phyloP scores from a whole-genome alignment of 2,329 filamentous ascomycete genomes.

The Salinomyces thailandicus region DNA sequence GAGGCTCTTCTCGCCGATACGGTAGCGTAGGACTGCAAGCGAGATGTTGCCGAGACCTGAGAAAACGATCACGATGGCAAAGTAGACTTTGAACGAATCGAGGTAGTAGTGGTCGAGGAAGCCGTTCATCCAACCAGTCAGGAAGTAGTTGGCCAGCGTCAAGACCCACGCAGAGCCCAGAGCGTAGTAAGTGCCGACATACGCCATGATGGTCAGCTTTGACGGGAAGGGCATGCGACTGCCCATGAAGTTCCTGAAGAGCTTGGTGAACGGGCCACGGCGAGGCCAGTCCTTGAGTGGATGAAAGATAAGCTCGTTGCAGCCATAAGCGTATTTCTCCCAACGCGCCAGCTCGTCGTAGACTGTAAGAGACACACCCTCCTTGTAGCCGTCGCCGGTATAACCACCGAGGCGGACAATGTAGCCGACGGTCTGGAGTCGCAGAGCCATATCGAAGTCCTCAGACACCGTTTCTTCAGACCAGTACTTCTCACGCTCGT shows the following conservation, averaged over 20 bases:
- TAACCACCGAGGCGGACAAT: conserved; percentile 63
- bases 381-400: conserved; percentile 67
- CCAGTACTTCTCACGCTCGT: conserved; percentile 66
- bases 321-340: conserved; percentile 82
- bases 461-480: conserved; percentile 71
- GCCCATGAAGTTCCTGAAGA: conserved; percentile 64
- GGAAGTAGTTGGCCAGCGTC: conserved; percentile 63
- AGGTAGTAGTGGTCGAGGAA: conserved; percentile 72
- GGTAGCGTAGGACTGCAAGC: conserved; percentile 62
- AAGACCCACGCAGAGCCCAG: conserved; percentile 66
- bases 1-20: conserved; percentile 53
- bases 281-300: conserved; percentile 63
- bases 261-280: conserved; percentile 65
- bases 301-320: conserved; percentile 72
- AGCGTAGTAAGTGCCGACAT: conserved; percentile 72
- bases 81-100: conserved; percentile 70
- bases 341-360: conserved; percentile 76
- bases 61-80: conserved; percentile 70
- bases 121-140: conserved; percentile 66
- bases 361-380: conserved; percentile 73
- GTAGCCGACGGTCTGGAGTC: conserved; percentile 62
- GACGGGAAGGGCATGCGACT: conserved; percentile 65
- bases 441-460: conserved; percentile 73
- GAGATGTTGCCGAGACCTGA: conserved; percentile 63
- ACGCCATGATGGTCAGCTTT: conserved; percentile 65